Base-by-base conservation (phyloP, 768 basidiomycete species). In the Auricularia sp. region DNA sequence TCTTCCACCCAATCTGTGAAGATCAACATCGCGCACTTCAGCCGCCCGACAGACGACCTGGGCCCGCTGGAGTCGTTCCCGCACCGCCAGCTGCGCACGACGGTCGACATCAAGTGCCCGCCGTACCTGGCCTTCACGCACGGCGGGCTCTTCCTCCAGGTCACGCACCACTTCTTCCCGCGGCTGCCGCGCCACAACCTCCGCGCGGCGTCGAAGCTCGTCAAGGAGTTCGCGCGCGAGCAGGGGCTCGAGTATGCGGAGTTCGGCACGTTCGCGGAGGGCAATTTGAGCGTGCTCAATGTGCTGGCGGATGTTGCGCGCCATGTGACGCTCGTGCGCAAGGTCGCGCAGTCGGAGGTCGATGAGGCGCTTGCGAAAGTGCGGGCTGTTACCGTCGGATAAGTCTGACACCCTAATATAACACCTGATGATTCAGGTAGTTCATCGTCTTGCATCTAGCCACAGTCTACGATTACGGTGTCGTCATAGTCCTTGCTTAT, bases 21-120 rank as follows among this genome's bases (percentile, higher is more conserved):
- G 88, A 98, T 99, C 70, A 94, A 98, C 1, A 85, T 98, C 34
- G 98, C 97, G 7, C 97, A 99, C 78, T 99, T 95, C 74, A 89
- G 92, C 61, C 93, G 94, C 79, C 93, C 96, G 10, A 95, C 94
- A 2, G 89, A 80, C 7, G 96, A 98, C 72, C 80, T 98, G n/a
- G 95, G 95, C 13, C 92, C 92, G 1, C 77, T 78, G 35, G 97
- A 99, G 73, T 95, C 93, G 0, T 98, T 98, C 79, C 84, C 89
- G 3, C 88, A 92, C 69, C 88, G 97, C 18, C 97, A 99, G 74
- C 78, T 99, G 70, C 89, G 97, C 61, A 99, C 97, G n/a, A 98
- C 97, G 0, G 89, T 92, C 56, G 97, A 99, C 75, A 93, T 99
- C 54, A 84, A 90, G 66, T 98, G 97, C 76, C 84, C 86, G 2